phyloP scores from a whole-genome alignment of 805 yeast genomes.

The Wickerhamomyces chambardii region DNA sequence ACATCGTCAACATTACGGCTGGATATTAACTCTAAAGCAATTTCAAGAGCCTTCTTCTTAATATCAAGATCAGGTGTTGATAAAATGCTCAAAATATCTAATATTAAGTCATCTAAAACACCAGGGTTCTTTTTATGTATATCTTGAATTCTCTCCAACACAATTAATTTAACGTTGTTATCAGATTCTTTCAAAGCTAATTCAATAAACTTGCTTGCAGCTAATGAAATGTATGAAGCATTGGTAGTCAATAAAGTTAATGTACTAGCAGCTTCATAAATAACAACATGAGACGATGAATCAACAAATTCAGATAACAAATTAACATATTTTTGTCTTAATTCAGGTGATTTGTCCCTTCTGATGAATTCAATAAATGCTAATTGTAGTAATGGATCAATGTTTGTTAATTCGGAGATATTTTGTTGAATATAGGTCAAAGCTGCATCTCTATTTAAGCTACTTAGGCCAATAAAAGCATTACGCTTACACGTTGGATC shows the following conservation, averaged over 20 bases:
- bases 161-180: conserved; percentile 88
- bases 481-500: conserved; percentile 94
- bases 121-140: conserved; percentile 74
- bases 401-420: conserved; percentile 43
- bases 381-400: conserved; percentile 81
- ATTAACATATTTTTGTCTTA: conserved; percentile 63
- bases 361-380: conserved; percentile 89
- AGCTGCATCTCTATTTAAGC: conserved; percentile 78
- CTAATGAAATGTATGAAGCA: conserved; percentile 60
- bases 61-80: conserved; percentile 89
- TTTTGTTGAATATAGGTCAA: conserved; percentile 72
- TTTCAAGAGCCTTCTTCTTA: conserved; percentile 77
- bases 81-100: conserved; percentile 81
- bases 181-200: conserved; percentile 91
- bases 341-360: conserved; percentile 59
- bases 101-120: conserved; percentile 67
- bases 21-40: conserved; percentile 72
- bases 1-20: conserved; percentile 92
- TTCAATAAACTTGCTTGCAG: conserved; percentile 81
- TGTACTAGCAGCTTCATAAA: conserved; percentile 87
- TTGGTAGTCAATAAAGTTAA: conserved; percentile 52
- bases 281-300: conserved; percentile 58
- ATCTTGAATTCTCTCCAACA: conserved; percentile 76
- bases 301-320: conserved; percentile 69
- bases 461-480: conserved; percentile 83